Conservation (phyloP, 106 monocot species). For the Cymbidium sinense region DNA sequence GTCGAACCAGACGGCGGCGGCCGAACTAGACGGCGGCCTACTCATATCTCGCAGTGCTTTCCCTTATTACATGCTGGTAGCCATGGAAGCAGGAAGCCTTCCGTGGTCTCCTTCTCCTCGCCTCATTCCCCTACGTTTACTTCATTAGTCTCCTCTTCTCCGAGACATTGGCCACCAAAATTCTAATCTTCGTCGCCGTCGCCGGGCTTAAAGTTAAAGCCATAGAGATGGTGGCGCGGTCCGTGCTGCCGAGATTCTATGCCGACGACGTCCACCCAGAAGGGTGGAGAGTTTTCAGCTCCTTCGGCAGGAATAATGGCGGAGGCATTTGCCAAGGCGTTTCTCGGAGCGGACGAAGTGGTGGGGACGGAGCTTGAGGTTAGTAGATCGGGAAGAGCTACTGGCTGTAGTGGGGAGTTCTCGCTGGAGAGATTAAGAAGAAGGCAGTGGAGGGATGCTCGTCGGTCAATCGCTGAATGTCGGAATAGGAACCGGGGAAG, state of each 20-base stretch:
- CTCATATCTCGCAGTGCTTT: slow-evolving; percentile 39
- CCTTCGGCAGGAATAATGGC: slow-evolving; percentile 41
- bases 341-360: slow-evolving; percentile 42
- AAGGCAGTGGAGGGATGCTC: slow-evolving; percentile 13
- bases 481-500: slow-evolving; percentile 14
- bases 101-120: slow-evolving; percentile 28
- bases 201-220: slow-evolving; percentile 33
- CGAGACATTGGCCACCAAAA: slow-evolving; percentile 17
- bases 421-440: slow-evolving; percentile 9
- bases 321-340: slow-evolving; percentile 48
- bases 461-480: slow-evolving; percentile 11
- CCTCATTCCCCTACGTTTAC: slow-evolving; percentile 22
- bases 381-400: slow-evolving; percentile 34
- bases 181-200: slow-evolving; percentile 16
- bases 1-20: slow-evolving; percentile 24
- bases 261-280: slow-evolving; percentile 41
- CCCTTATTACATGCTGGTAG: slow-evolving; percentile 51
- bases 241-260: slow-evolving; percentile 66
- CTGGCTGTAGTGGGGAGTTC: slow-evolving; percentile 24
- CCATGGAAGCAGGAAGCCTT: slow-evolving; percentile 50
- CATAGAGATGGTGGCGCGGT: slow-evolving; percentile 46
- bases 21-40: slow-evolving; percentile 48
- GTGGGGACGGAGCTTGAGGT: slow-evolving; percentile 49
- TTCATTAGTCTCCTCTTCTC: slow-evolving; percentile 22
- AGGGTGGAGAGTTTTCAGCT: slow-evolving; percentile 49